phyloP scores from a whole-genome alignment of 1,284 basidiomycete species.

The Rhodotorula glutinis region DNA sequence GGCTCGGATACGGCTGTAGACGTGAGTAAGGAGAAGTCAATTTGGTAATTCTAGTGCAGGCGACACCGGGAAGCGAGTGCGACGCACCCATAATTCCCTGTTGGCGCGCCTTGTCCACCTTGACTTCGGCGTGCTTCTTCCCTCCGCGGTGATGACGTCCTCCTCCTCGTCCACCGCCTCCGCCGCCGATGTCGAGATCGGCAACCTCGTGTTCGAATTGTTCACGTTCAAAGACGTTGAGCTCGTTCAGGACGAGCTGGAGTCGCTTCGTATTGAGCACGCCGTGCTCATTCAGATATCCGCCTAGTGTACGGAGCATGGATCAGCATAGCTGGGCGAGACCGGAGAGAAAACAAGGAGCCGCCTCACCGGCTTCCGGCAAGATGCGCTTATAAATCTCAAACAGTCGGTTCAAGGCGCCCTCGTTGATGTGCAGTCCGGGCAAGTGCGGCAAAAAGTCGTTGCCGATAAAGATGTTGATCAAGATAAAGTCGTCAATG shows the following conservation, averaged over 20 bases:
- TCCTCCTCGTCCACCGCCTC: background rate
- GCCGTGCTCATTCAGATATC: slow-evolving; percentile 90
- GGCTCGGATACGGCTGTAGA: slow-evolving; percentile 47
- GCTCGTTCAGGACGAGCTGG: slow-evolving; percentile 82
- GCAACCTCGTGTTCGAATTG: slow-evolving; percentile 86
- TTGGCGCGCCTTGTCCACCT: slow-evolving; percentile 45
- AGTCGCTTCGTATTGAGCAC: slow-evolving; percentile 74
- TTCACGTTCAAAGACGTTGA: slow-evolving; percentile 80
- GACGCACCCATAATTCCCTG: slow-evolving; percentile 30
- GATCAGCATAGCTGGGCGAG: background rate
- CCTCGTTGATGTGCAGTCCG: slow-evolving; percentile 95
- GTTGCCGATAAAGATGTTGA: slow-evolving; percentile 95
- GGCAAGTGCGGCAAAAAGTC: slow-evolving; percentile 96
- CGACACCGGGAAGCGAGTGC: no score
- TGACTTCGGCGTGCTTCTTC: slow-evolving; percentile 54
- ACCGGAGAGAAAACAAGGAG: background rate
- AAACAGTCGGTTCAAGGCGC: slow-evolving; percentile 86
- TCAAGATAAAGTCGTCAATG: slow-evolving; percentile 96
- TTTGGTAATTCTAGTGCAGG: no score
- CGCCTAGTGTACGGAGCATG: slow-evolving; percentile 58
- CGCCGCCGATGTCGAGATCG: slow-evolving; percentile 61
- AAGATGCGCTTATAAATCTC: slow-evolving; percentile 91
- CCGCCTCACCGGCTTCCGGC: slow-evolving; percentile 65
- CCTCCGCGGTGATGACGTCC: slow-evolving; percentile 40
- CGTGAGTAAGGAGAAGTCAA: no score